These are phyloP conservation scores for Cladosporium sp. DNA, from an alignment of 2,329 filamentous ascomycete species.

Conservation along the genomic window DNA sequence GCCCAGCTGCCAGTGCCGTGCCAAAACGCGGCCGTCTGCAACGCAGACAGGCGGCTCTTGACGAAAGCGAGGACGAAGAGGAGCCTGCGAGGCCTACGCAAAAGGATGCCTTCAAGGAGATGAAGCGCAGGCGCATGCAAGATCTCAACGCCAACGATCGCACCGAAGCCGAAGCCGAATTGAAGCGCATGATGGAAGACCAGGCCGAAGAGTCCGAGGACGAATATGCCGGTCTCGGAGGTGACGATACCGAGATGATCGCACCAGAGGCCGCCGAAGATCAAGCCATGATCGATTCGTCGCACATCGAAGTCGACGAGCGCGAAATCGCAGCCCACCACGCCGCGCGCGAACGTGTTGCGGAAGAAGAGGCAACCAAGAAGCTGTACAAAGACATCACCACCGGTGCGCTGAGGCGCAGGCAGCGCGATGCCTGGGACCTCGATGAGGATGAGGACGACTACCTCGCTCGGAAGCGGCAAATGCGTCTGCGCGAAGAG, in stretches of 20 bases:
- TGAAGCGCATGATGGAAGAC: constrained; percentile 86
- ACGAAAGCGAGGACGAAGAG: constrained; percentile 37
- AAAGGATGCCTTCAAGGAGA: constrained; percentile 59
- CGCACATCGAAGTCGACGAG: constrained; percentile 72
- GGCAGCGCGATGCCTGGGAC: constrained; percentile 67
- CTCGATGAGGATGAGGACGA: constrained; percentile 84
- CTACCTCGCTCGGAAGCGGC: constrained; percentile 64
- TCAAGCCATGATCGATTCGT: constrained; percentile 84
- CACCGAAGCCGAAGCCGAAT: constrained; percentile 65
- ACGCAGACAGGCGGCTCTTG: constrained; percentile 39
- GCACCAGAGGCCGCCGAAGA: constrained; percentile 72
- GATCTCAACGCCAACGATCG: constrained; percentile 32
- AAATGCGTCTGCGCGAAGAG: constrained; percentile 82
- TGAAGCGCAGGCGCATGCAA: constrained; percentile 61
- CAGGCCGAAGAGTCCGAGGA: constrained; percentile 97
- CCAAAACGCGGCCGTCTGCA: constrained; percentile 55
- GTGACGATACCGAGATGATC: constrained; percentile 65
- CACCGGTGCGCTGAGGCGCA: constrained; percentile 79
- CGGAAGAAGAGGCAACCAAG: constrained; percentile 82
- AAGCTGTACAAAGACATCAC: constrained; percentile 93
- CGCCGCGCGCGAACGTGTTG: constrained; percentile 73
- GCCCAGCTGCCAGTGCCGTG: constrained; percentile 19
- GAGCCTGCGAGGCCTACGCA: constrained; percentile 40
- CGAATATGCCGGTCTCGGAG: constrained; percentile 92
- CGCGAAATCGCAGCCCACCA: constrained; percentile 79